phyloP scores from a whole-genome alignment of 441 rosid species.

The Gossypium laxum region DNA sequence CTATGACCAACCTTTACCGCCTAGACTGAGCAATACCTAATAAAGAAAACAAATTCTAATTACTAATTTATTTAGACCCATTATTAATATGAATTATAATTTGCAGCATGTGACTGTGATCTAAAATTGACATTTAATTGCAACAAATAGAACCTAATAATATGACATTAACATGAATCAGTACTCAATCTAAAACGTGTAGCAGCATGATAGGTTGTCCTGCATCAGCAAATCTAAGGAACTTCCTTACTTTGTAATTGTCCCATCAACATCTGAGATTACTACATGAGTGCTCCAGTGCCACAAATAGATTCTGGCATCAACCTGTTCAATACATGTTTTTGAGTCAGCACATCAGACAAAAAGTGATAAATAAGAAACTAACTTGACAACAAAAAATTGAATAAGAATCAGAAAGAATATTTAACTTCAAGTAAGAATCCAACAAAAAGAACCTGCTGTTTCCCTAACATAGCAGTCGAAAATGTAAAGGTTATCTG shows the following conservation, averaged over 20 bases:
- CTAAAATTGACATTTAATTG: neutral
- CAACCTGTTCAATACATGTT: slow-evolving; percentile 44
- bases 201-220: neutral
- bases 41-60: neutral
- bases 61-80: neutral
- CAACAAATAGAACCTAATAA: neutral
- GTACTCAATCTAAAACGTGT: neutral
- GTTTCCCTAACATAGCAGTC: slow-evolving; percentile 80
- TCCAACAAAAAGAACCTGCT: slow-evolving; percentile 46
- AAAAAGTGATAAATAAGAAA: neutral
- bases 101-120: neutral
- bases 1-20: neutral
- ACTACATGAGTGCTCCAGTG: slow-evolving; percentile 83
- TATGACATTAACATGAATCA: neutral
- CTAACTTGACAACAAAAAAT: neutral
- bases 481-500: slow-evolving; percentile 68
- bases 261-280: slow-evolving; percentile 95
- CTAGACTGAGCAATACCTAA: neutral
- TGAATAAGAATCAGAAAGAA: neutral
- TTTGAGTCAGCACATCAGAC: neutral
- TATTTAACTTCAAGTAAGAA: slow-evolving; percentile 6
- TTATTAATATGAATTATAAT: neutral
- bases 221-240: slow-evolving; percentile 11
- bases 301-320: slow-evolving; percentile 88
- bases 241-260: slow-evolving; percentile 71